Conservation (phyloP, 331 rosid species). For the Telfairia occidentalis region DNA sequence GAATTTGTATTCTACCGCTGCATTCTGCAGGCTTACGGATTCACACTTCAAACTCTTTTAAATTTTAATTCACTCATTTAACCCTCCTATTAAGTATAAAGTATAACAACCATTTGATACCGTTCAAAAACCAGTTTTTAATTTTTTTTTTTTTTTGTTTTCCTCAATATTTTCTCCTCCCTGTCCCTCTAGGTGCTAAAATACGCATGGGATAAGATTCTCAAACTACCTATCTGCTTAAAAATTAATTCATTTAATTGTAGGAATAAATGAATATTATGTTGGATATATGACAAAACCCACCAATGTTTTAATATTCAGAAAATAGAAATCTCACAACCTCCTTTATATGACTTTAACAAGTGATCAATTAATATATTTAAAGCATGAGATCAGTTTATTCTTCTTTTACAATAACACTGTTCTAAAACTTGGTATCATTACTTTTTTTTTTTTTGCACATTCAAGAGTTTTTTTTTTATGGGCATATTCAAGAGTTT, state of each 20-base stretch:
- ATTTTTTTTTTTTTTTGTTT: no score
- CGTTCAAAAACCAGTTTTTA: no score
- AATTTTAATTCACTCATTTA: not conserved
- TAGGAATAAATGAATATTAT: constrained; percentile 12
- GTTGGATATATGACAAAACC: constrained; percentile 10
- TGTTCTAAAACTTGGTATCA: not conserved
- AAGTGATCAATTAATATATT: not conserved
- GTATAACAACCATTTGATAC: no score
- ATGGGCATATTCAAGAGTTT: no score
- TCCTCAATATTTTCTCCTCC: no score
- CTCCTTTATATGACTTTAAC: not conserved
- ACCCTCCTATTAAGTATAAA: no score
- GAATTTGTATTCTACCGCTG: constrained; percentile 19
- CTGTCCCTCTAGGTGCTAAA: no score
- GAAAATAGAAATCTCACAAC: not conserved
- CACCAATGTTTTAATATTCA: constrained; percentile 1
- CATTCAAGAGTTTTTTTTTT: no score
- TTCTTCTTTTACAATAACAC: not conserved
- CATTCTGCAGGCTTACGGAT: constrained; percentile 29
- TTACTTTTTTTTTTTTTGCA: not conserved
- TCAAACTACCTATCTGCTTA: not conserved
- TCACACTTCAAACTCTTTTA: not conserved
- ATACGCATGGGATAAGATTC: not conserved
- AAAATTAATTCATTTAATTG: not conserved
- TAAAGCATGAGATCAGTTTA: not conserved